Base-by-base conservation (phyloP, 768 basidiomycete species). In the Dentipellis fragilis region DNA sequence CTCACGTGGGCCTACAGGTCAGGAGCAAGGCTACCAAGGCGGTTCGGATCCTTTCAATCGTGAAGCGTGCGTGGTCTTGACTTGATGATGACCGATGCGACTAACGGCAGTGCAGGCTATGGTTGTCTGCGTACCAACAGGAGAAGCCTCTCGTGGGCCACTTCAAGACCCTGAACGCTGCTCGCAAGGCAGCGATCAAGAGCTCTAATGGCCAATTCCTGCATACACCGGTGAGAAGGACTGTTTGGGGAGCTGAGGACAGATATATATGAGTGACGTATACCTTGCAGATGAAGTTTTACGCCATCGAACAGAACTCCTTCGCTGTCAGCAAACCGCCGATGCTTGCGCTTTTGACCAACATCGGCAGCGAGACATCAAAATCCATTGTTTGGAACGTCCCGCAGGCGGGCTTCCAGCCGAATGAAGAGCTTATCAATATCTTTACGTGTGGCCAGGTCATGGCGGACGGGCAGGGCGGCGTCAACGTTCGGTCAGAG, bases 301-400 rank as follows among this genome's bases (percentile, higher is more conserved):
- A 78, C 4, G 71, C 75, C 21, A 58, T 71, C 35, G 65, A 73
- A 35, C 57, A 69, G 4, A 69, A 73, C 51, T 67, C 73, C 0
- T 64, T 84, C 34, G 76, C 71, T 1, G 64, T 83, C 37, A 80
- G 72, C 39, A 84, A 84, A 60, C 72, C 75, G 0, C 81, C 83
- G 1, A 65, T 85, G 58, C 72, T 83, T 46, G 68, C 77, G 6
- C 74, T 84, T 36, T 63, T 84, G 58, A 78, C 83, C 4, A 84
- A 84, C 66, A 63, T 69, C 38, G 83, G 81, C 36, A 71, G 64
- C 52, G 57, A 64, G 48, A 68, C 69, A n/a, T 62, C 67, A 12
- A 63, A 36, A n/a, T 9, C 37, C 12, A 4, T 65, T 22, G 65
- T 57, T 22, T 83, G 79, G 79, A 72, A 64, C 19, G 71, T 80